phyloP scores from a whole-genome alignment of 352 stramenopile species.

The Pythium rishiriense region DNA sequence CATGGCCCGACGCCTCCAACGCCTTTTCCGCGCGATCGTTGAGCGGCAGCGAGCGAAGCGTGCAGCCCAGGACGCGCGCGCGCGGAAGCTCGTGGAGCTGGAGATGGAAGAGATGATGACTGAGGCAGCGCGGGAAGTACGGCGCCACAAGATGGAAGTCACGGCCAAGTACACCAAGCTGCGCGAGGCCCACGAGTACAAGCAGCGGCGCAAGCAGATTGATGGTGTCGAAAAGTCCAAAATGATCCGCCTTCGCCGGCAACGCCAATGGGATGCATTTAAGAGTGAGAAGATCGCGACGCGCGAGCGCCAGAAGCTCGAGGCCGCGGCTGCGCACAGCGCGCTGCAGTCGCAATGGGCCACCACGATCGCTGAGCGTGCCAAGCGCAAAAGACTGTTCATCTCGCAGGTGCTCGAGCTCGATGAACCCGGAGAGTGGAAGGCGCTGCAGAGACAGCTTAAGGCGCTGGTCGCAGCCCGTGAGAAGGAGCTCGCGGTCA shows the following conservation, averaged over 20 bases:
- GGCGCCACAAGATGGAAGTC: conserved; percentile 44
- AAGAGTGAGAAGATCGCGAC: conserved; percentile 37
- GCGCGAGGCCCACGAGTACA: conserved; percentile 46
- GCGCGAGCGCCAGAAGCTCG: conserved; percentile 42
- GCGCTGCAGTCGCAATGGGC: conserved; percentile 49
- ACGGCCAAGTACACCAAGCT: conserved; percentile 54
- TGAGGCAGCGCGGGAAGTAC: conserved; percentile 32
- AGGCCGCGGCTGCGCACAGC: conserved; percentile 39
- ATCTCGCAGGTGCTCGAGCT: conserved; percentile 51
- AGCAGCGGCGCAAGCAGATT: conserved; percentile 44
- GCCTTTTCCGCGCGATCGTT: conserved; percentile 39
- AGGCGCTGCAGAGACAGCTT: conserved; percentile 42
- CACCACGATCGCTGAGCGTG: conserved; percentile 33
- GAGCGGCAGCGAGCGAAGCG: conserved; percentile 24
- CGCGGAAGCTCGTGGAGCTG: conserved; percentile 32
- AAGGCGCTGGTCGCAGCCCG: conserved; percentile 33
- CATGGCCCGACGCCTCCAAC: conserved; percentile 52
- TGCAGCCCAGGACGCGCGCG: conserved; percentile 30
- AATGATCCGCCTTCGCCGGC: conserved; percentile 46
- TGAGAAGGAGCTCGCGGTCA: conserved; percentile 39
- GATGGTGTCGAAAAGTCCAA: conserved; percentile 66
- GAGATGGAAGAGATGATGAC: conserved; percentile 47
- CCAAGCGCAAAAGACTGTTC: conserved; percentile 31
- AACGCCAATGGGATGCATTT: conserved; percentile 65
- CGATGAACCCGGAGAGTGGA: conserved; percentile 56